Conservation (phyloP, 371 early-diverging fungal species). For the Mucor mucedo region DNA sequence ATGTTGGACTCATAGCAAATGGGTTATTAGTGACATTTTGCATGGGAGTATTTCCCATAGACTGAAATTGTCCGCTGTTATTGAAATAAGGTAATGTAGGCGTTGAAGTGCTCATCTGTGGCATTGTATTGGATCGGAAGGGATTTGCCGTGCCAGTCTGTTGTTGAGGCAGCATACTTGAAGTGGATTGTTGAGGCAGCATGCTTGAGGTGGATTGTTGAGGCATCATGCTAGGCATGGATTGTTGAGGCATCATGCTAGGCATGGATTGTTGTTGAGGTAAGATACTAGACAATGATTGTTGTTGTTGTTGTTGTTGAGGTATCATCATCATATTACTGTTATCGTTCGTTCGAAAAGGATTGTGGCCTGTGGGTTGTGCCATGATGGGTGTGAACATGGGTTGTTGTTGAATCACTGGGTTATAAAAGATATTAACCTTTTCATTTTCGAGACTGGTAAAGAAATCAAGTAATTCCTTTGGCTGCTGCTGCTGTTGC, state of each 20-base stretch:
- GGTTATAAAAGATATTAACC: slow-evolving; percentile 47
- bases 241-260: neutral
- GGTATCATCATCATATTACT: slow-evolving; percentile 1
- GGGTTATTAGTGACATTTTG: slow-evolving; percentile 9
- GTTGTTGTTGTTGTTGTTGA: slow-evolving; percentile 8
- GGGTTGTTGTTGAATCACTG: slow-evolving; percentile 18
- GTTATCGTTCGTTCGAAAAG: slow-evolving; percentile 19
- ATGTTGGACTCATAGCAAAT: neutral
- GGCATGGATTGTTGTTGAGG: slow-evolving; percentile 4
- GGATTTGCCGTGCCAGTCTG: slow-evolving; percentile 22
- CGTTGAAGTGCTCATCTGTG: slow-evolving; percentile 3
- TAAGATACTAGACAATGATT: neutral
- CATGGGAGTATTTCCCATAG: slow-evolving; percentile 2
- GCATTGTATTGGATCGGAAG: slow-evolving; percentile 35
- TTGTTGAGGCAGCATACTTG: slow-evolving; percentile 2
- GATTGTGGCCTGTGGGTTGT: slow-evolving; percentile 24
- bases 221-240: neutral
- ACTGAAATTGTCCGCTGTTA: no score
- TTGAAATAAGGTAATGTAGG: neutral
- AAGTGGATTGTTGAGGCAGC: slow-evolving; percentile 13
- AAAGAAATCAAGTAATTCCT: slow-evolving; percentile 76
- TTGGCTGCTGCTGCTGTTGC: slow-evolving; percentile 38
- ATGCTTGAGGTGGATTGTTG: slow-evolving; percentile 4
- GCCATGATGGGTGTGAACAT: neutral
- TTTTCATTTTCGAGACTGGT: slow-evolving; percentile 72